These are phyloP conservation scores for Psilocybe azurescens DNA, from an alignment of 768 basidiomycete species.

Conservation along the genomic window DNA sequence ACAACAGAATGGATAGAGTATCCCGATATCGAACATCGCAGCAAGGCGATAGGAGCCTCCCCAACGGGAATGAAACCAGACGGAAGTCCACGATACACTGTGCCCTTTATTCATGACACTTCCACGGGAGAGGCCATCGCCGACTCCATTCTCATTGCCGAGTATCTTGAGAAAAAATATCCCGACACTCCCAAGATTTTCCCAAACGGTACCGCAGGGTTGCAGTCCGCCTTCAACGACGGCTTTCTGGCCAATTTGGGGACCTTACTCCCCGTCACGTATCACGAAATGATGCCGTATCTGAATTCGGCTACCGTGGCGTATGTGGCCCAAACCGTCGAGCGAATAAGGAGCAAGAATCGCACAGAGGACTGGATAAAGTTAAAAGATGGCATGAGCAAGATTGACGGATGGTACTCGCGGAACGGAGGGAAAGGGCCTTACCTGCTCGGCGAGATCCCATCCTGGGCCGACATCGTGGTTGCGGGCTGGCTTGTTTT, in stretches of 20 bases:
- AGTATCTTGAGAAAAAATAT: constrained; percentile 56
- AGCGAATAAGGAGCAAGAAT: not conserved
- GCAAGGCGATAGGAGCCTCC: not conserved
- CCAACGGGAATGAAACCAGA: constrained; percentile 30
- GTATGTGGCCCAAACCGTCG: not conserved
- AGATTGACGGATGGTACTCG: not conserved
- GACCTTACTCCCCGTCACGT: not conserved
- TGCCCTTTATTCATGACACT: constrained; percentile 56
- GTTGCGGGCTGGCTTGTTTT: constrained; percentile 15
- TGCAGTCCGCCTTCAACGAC: constrained; percentile 20
- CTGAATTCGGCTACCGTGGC: not conserved
- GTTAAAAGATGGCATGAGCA: not conserved
- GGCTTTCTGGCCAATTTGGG: not conserved
- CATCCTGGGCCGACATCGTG: constrained; percentile 42
- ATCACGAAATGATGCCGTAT: not conserved
- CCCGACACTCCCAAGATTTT: constrained; percentile 46
- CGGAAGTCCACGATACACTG: constrained; percentile 42
- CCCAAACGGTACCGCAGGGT: constrained; percentile 23
- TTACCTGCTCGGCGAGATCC: not conserved
- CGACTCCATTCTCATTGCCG: constrained; percentile 51
- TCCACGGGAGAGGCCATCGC: constrained; percentile 40
- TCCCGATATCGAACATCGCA: not conserved
- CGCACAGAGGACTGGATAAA: not conserved
- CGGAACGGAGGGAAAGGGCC: not conserved
- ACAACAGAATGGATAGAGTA: not conserved